Base-by-base conservation (phyloP, 1,284 basidiomycete genomes). In the Xerocomus alliaceus region DNA sequence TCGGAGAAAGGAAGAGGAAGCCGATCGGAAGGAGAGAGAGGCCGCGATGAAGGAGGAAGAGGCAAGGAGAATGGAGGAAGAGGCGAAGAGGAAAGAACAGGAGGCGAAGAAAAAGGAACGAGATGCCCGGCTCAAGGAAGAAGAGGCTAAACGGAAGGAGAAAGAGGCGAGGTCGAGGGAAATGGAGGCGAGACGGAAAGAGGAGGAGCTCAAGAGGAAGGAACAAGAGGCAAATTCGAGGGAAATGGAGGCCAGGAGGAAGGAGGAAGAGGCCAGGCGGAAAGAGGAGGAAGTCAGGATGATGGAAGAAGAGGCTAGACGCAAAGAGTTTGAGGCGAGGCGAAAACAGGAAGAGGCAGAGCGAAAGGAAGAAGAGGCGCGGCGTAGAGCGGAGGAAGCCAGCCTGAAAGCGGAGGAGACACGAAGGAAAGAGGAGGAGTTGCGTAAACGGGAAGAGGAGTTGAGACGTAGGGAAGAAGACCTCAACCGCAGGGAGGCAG, bases 381-480 rank as follows among this genome's bases (percentile, higher is more conserved):
- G 45, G 46, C 63, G 70, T 51, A 77, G 69, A 64, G 69, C 73
- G 39, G 74, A 75, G 55, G 77, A 78, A 53, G 67, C 67, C 17
- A 68, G 48, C 28, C 62, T 63, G 17, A 70, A 60, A 56, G 65
- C 63, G 37, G 71, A 72, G 48, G 66, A 68, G 31, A 63, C 62
- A 57, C 69, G 59, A 63, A 65, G 57, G 64, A 75, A 72, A 57
- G 71, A 76, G 61, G 78, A 77, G 37, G 68, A 66, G 37, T 80
- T 81, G 66, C 76, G 75, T 42, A 76, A 64, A 62, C 79, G 80
- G 26, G 84, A 83, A 54, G 70, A 70, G 18, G 71, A 73, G n/a
- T 54, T 74, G 3, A 73, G 29, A 31, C 63, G 65, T 17, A 64
- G 63, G 52, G 73, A 77, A 52, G 75, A 72, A 24, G 75, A 76